A percentile compares a stretch with the other conserved stretches of the same genome.
These are phyloP conservation scores for Alternaria angustiovoidea DNA, from an alignment of 2,329 filamentous ascomycete species.

Conservation along the genomic window DNA sequence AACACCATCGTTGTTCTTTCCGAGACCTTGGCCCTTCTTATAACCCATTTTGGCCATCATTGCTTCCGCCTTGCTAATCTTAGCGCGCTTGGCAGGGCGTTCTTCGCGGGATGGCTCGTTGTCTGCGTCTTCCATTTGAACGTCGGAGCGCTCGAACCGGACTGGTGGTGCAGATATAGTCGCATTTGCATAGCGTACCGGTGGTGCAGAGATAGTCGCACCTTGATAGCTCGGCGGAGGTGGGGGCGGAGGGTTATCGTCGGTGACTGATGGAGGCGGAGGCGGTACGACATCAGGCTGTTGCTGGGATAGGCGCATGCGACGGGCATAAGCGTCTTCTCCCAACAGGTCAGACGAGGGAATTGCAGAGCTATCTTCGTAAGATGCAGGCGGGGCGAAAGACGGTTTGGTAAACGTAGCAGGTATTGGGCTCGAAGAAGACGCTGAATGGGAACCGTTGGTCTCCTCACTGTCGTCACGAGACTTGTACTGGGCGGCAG, in stretches of 20 bases:
- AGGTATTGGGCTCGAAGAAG: constrained; percentile 24
- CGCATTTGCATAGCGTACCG: constrained; percentile 72
- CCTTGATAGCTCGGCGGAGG: constrained; percentile 45
- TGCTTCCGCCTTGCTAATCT: constrained; percentile 69
- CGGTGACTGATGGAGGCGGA: constrained; percentile 22
- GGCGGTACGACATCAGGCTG: constrained; percentile 17
- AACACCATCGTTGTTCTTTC: constrained; percentile 83
- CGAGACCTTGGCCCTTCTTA: constrained; percentile 86
- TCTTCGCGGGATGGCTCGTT: constrained; percentile 42
- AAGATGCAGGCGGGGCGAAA: constrained; percentile 59
- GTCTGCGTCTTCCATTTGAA: constrained; percentile 20
- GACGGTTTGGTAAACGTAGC: constrained; percentile 35
- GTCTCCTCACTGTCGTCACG: constrained; percentile 24
- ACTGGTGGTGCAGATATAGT: constrained; percentile 84
- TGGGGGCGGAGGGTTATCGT: constrained; percentile 23
- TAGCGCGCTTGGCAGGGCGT: constrained; percentile 51
- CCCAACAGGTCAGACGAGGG: constrained; percentile 49
- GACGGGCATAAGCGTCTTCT: constrained; percentile 35
- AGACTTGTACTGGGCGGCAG: constrained; percentile 21
- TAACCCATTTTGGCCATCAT: constrained; percentile 95
- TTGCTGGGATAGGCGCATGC: constrained; percentile 26
- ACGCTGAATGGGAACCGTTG: constrained; percentile 18
- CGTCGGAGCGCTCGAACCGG: constrained; percentile 64
- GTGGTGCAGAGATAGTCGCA: constrained; percentile 76
- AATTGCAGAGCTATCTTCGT: constrained; percentile 30